A percentile compares a stretch with the other conserved stretches of the same genome.
phyloP scores from a whole-genome alignment of 768 basidiomycete genomes.

The Phaeolepiota aurea region DNA sequence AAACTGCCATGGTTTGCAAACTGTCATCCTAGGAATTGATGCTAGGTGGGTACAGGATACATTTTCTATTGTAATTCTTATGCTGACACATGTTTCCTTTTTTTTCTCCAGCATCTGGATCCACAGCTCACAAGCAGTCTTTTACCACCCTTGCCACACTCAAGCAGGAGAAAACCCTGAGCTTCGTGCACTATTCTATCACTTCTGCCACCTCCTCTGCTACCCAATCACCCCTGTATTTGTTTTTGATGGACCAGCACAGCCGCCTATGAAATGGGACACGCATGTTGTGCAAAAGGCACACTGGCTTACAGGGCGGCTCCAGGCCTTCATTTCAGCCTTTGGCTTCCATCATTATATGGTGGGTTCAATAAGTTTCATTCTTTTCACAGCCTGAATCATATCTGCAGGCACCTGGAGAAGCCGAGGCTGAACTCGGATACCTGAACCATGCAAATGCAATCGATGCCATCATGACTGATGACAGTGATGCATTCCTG shows the following conservation, averaged over 20 bases:
- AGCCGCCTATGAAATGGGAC: slow-evolving; percentile 31
- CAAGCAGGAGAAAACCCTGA: slow-evolving; percentile 26
- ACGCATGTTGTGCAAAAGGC: slow-evolving; percentile 16
- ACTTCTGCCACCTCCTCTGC: slow-evolving; percentile 25
- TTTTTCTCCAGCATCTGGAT: slow-evolving; percentile 9
- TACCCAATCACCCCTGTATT: slow-evolving; percentile 34
- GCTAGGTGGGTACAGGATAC: too few relatives aligned
- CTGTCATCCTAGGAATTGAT: too few relatives aligned
- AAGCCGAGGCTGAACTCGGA: slow-evolving; percentile 48
- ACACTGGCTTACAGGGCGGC: slow-evolving; percentile 13
- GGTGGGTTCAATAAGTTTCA: slow-evolving; percentile 11
- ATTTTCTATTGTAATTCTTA: too few relatives aligned
- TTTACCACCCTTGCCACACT: slow-evolving; percentile 6
- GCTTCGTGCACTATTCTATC: slow-evolving; percentile 32
- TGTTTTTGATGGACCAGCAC: slow-evolving; percentile 39
- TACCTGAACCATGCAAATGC: slow-evolving; percentile 28
- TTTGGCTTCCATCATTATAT: slow-evolving; percentile 30
- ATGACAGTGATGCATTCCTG: slow-evolving; percentile 40
- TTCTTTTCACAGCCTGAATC: neutral
- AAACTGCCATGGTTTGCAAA: too few relatives aligned
- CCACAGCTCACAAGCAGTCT: slow-evolving; percentile 7
- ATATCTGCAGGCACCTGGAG: slow-evolving; percentile 34
- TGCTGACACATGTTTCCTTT: neutral
- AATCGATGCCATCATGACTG: slow-evolving; percentile 40
- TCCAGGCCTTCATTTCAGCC: slow-evolving; percentile 26